Evolutionary conservation across 768 basidiomycete species (phyloP).

Genomic region (Suillus decipiens): DNA sequence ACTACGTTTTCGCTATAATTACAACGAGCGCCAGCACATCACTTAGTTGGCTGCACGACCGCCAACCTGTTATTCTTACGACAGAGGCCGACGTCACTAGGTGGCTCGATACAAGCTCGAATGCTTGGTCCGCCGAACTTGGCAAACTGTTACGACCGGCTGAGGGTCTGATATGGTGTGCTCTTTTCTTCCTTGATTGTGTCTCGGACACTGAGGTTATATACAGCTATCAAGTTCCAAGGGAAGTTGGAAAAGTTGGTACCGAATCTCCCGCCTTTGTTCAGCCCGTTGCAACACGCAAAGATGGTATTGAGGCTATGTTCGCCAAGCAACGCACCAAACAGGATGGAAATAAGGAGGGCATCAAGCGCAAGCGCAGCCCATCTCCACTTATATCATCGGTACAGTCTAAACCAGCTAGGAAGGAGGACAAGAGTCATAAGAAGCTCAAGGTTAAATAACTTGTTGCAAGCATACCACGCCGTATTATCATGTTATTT

Average conservation of each 20-base stretch:
- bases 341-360: slow-evolving; percentile 15
- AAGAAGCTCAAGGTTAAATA: slow-evolving; percentile 23
- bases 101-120: slow-evolving; percentile 82
- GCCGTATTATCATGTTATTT: background rate
- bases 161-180: slow-evolving; percentile 72
- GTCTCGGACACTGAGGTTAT: background rate
- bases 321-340: slow-evolving; percentile 62
- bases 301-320: slow-evolving; percentile 86
- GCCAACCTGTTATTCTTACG: slow-evolving; percentile 82
- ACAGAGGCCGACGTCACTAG: slow-evolving; percentile 54
- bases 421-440: slow-evolving; percentile 12
- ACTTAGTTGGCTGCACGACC: slow-evolving; percentile 87
- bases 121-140: slow-evolving; percentile 63
- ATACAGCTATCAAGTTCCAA: slow-evolving; percentile 82
- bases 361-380: slow-evolving; percentile 32
- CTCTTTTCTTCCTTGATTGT: slow-evolving; percentile 7
- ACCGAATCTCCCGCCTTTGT: slow-evolving; percentile 82
- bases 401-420: background rate
- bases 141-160: slow-evolving; percentile 63
- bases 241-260: slow-evolving; percentile 90
- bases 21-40: slow-evolving; percentile 76
- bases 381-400: slow-evolving; percentile 12
- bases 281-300: slow-evolving; percentile 72
- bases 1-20: slow-evolving; percentile 88
- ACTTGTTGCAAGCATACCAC: background rate